A percentile compares a stretch with the other conserved stretches of the same genome.
Evolutionary conservation across 306 rosid species (phyloP).

Genomic region (Cucumis hystrix): DNA sequence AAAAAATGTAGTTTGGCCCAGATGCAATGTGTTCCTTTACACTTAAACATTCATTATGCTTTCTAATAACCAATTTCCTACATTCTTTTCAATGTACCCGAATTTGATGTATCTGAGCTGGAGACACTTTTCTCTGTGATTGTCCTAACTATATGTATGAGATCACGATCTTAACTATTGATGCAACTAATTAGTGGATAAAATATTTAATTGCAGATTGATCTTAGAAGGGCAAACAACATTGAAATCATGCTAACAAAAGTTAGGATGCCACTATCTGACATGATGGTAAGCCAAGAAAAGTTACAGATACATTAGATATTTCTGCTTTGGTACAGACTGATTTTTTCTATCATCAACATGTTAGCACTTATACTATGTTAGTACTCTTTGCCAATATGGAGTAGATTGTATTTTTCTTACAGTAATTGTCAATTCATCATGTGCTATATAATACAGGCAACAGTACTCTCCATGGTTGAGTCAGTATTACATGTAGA

Average conservation of each 20-base stretch:
- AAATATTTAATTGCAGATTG: constrained; percentile 43
- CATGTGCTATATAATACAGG: constrained; percentile 35
- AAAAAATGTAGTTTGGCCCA: neutral
- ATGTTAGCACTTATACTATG: no score
- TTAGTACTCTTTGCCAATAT: no score
- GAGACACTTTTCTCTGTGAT: constrained; percentile 76
- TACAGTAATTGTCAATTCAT: constrained; percentile 13
- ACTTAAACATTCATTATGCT: neutral
- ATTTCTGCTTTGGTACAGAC: neutral
- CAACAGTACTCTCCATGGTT: constrained; percentile 85
- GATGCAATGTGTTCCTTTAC: neutral
- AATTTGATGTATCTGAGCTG: constrained; percentile 89
- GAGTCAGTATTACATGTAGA: constrained; percentile 84
- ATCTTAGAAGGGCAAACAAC: constrained; percentile 90
- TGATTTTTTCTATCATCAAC: neutral
- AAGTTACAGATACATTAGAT: constrained; percentile 6
- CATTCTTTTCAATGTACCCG: constrained; percentile 61
- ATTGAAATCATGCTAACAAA: constrained; percentile 99
- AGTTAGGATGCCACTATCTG: constrained; percentile 99
- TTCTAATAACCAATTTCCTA: neutral
- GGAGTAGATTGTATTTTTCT: neutral
- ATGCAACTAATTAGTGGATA: neutral
- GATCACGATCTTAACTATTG: neutral
- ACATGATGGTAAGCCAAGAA: constrained; percentile 79
- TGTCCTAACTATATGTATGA: constrained; percentile 21